These are phyloP conservation scores for Herpomyces periplanetae DNA, from an alignment of 2,329 filamentous ascomycete genomes.

Conservation along the genomic window DNA sequence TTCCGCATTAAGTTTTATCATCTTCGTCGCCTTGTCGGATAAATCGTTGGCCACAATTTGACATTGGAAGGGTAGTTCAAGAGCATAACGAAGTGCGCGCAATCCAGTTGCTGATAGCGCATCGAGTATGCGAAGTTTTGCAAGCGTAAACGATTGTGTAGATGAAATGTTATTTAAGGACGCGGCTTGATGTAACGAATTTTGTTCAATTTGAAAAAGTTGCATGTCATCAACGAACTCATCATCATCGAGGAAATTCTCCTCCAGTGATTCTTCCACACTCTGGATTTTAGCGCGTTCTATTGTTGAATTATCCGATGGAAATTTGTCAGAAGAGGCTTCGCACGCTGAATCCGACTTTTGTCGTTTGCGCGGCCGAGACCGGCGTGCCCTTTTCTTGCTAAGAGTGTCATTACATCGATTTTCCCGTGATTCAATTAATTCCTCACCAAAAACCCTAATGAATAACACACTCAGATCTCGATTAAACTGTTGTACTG, in stretches of 20 bases:
- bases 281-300: constrained; percentile 7
- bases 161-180: constrained; percentile 1
- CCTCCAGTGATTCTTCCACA: constrained; percentile 5
- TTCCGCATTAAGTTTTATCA: constrained; percentile 44
- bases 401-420: constrained; percentile 4
- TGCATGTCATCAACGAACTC: not conserved
- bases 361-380: not conserved
- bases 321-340: not conserved
- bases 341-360: not conserved
- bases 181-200: constrained; percentile 1
- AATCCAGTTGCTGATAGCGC: constrained; percentile 76
- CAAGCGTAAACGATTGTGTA: constrained; percentile 4
- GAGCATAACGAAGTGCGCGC: constrained; percentile 55
- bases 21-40: constrained; percentile 29
- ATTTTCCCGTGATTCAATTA: constrained; percentile 12
- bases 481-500: constrained; percentile 93
- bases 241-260: not conserved
- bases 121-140: constrained; percentile 45
- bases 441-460: constrained; percentile 41
- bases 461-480: constrained; percentile 77
- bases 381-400: not conserved
- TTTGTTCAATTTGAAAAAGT: not conserved
- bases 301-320: constrained; percentile 2
- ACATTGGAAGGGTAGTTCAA: constrained; percentile 52
- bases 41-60: constrained; percentile 43